Evolutionary conservation across 1,284 basidiomycete species (phyloP), one percentile per base, ranked within the genome.

Genomic region (Irpex sp.): DNA sequence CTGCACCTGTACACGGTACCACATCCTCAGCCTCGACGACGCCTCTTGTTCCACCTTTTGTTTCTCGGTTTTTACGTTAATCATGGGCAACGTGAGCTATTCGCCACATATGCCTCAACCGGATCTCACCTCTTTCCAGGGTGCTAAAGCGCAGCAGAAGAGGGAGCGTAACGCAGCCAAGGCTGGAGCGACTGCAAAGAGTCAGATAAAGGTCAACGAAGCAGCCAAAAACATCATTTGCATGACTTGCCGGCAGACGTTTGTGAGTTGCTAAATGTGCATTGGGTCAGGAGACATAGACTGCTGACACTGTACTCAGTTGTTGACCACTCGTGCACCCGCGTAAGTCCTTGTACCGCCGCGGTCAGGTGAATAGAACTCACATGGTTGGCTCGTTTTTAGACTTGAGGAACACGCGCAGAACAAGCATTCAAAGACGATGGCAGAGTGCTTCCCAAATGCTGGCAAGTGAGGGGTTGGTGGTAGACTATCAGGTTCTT

Each of bases 111-210:
- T 52, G 19, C 10, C 58, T 42, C 53, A 36, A 7, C 16, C 37
- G 28, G 48, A 58, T 35, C 23, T n/a, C 23, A 51, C 21, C 58
- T 47, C 56, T 12, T 58, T 55, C 47, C 66, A 92, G 90, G 90
- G 90, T 75, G 88, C 90, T 35, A 93, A 90, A 80, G 90, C 91
- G 63, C 80, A 81, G 67, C 90, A 93, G 75, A 91, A 87, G 76
- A 82, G 91, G 63, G 88, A 91, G 71, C 82, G 90, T 66, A 89
- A 88, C 67, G 78, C 79, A 10, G 77, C 79, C 51, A 76, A 77
- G 65, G 73, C 71, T 16, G 67, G 63, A 2, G 55, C 19, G 36
- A 58, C 67, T 2, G 74, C 73, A 1, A 92, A 90, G 68, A 90
- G 87, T 69, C 89, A 90, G 75, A 74, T 74, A 51, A 93, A 91